Conservation (phyloP, 768 basidiomycete genomes). For the Pisolithus albus region DNA sequence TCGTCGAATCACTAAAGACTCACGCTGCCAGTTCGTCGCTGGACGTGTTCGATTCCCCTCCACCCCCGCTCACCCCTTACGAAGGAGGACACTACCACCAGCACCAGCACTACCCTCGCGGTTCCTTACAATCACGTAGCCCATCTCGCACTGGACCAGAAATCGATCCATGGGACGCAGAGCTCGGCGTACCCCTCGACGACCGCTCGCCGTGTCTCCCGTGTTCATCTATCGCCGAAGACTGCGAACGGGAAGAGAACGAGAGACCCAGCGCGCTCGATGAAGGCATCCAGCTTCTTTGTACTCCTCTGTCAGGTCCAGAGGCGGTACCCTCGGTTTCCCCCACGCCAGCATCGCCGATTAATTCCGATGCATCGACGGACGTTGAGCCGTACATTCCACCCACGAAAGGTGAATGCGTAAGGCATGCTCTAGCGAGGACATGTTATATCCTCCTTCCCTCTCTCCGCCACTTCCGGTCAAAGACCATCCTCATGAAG, state of each 20-base stretch:
- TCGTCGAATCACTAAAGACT: constrained; percentile 71
- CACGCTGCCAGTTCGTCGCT: constrained; percentile 58
- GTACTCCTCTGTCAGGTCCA: constrained; percentile 18
- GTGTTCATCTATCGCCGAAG: constrained; percentile 22
- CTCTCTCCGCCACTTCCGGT: constrained; percentile 64
- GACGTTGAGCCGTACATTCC: constrained; percentile 41
- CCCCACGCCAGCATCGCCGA: constrained; percentile 44
- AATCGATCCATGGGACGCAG: constrained; percentile 44
- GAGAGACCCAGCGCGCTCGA: constrained; percentile 5
- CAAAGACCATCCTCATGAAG: constrained; percentile 65
- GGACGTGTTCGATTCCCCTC: constrained; percentile 54
- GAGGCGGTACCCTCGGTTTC: constrained; percentile 48
- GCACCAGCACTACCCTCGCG: constrained; percentile 50
- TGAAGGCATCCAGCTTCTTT: constrained; percentile 5
- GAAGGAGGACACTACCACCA: constrained; percentile 68
- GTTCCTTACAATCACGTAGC: constrained; percentile 26
- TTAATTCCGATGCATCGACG: constrained; percentile 33
- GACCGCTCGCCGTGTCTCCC: constrained; percentile 39
- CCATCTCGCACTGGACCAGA: constrained; percentile 24
- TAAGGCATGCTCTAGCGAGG: constrained; percentile 29
- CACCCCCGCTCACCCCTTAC: constrained; percentile 72
- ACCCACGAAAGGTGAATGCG: constrained; percentile 35
- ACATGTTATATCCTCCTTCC: constrained; percentile 73
- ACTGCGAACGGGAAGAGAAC: constrained; percentile 9
- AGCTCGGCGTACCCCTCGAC: constrained; percentile 44